These are phyloP conservation scores for Neoascochyta sp. DNA, from an alignment of 2,329 filamentous ascomycete genomes.

Conservation along the genomic window DNA sequence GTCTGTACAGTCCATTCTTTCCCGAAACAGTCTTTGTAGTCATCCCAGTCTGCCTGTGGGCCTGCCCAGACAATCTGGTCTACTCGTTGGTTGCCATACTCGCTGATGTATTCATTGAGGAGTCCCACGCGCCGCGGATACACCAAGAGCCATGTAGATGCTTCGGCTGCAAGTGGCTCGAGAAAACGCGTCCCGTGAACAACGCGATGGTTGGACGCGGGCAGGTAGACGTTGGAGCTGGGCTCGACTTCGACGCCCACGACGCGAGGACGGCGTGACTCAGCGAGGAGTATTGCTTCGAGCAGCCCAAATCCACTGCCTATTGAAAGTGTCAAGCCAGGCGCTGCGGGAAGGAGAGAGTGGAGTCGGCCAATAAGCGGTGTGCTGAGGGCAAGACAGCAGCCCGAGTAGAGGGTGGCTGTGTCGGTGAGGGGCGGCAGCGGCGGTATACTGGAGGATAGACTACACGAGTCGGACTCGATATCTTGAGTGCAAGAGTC, in stretches of 20 bases:
- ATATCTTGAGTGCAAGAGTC: too few species aligned
- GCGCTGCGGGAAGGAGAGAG: conserved; percentile 21
- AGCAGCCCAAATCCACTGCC: conserved; percentile 52
- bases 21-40: conserved; percentile 28
- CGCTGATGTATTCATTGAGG: conserved; percentile 44
- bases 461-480: too few species aligned
- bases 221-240: conserved; percentile 46
- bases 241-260: conserved; percentile 50
- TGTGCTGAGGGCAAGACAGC: conserved; percentile 36
- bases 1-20: conserved; percentile 15
- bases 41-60: conserved; percentile 43
- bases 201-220: conserved; percentile 39
- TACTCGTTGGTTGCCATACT: conserved; percentile 27
- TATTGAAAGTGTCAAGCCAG: conserved; percentile 40
- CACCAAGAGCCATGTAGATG: conserved; percentile 51
- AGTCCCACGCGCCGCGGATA: conserved; percentile 51
- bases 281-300: conserved; percentile 42
- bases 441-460: too few species aligned
- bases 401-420: conserved; percentile 29
- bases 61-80: conserved; percentile 44
- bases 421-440: conserved; percentile 15
- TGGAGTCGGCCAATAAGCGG: conserved; percentile 25
- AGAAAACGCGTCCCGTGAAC: conserved; percentile 47
- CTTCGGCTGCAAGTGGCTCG: conserved; percentile 41
- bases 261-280: conserved; percentile 27